Evolutionary conservation across 163 green algal genomes (phyloP), one percentile per base, ranked within the genome.

Genomic region (Scenedesmus sp.): DNA sequence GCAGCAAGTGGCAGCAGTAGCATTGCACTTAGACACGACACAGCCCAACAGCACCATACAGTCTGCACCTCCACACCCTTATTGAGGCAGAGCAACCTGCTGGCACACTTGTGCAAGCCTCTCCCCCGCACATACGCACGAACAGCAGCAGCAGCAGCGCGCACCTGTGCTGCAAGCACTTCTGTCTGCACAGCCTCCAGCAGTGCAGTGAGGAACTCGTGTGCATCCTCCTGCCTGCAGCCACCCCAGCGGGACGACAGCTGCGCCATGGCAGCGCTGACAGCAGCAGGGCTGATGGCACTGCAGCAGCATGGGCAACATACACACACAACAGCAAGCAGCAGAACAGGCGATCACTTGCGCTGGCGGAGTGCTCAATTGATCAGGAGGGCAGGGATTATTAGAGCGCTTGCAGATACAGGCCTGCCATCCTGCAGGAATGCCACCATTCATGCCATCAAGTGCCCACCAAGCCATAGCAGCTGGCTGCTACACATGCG

Each of bases 201-300:
- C 90, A 97, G 91, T 53, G 91, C 91, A 59, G 93, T 94, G 33
- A 97, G 82, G 92, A 96, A 96, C 92, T 97, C 96, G 61, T 97
- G 96, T 2, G 96, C 94, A 72, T 97, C 96, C 93, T 97, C 94
- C 92, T 97, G 95, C 87, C 92, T 83, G 72, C 86, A 92, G 46
- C 89, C 83, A 12, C 86, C 91, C 92, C 93, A 95, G 9, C 93
- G 94, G 13, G 78, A 79, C 26, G 90, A 68, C 2, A 91, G 79
- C 1, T 70, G 80, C 12, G 86, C 93, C 85, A 96, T 94, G 30
- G 94, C 93, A 1, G 59, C 87, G 44, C 93, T 92, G 49, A 96
- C 92, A 76, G 59, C 79, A n/a, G 72, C 81, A 2, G 94, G 94
- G 30, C 80, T 92, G 88, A 96, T 90, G 83, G 93, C 84, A 6